Base-by-base conservation (phyloP, 1,139 yeast species). In the Lodderomyces pseudojiufengensis region DNA sequence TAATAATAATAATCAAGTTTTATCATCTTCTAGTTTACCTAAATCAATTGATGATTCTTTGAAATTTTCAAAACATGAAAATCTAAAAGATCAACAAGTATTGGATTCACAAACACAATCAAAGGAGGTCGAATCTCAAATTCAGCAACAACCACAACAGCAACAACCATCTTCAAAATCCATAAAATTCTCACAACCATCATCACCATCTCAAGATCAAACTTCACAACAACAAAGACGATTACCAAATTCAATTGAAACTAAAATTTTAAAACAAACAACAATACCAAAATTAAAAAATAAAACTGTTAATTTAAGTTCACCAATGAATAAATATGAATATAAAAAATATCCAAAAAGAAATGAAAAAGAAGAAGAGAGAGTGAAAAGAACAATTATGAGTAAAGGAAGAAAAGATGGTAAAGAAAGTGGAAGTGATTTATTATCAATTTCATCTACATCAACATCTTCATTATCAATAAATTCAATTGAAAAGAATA, bases 181-280 rank as follows among this genome's bases (percentile, higher is more conserved):
- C 7, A 18, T 5, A 18, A 18, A n/a, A 28, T 32, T 32, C n/a
- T 40, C 36, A 31, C 31, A n/a, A n/a, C 24, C 35, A 23, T 22
- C 35, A 11, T 41, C 55, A 3, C 55, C 63, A 7, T 6, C 16
- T 7, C 16, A 9, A 21, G 15, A 13, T 7, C 16, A 10, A 11
- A 22, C n/a, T n/a, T n/a, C n/a, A n/a, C n/a, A n/a, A n/a, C n/a
- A n/a, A n/a, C n/a, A n/a, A n/a, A 45, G 62, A 33, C 44, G 65
- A 27, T 56, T 57, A 3, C 44, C 56, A 36, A 56, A 66, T 3
- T 54, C 62, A 2, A 52, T 56, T n/a, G 66, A 52, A 51, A 31
- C 51, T 47, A 37, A 46, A 61, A n/a, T 48, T 61, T 33, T 52
- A 12, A 24, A 49, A 25, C 47, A 50, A 33, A 63, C 69, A 3